These are phyloP conservation scores for Clonostachys chloroleuca DNA, from an alignment of 2,329 filamentous ascomycete species.

Conservation along the genomic window DNA sequence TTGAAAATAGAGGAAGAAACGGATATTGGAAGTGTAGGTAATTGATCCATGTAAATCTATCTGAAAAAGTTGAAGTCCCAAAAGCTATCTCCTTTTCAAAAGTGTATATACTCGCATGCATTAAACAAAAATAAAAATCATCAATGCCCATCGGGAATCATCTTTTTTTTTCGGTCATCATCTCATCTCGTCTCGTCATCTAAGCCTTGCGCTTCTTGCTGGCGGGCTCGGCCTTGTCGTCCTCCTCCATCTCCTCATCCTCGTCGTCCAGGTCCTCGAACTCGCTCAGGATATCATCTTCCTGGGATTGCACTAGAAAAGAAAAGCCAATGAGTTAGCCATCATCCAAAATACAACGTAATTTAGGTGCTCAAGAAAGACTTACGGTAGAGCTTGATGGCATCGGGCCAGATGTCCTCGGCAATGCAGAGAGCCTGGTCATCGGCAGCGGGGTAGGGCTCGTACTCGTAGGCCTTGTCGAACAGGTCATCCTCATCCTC, in stretches of 20 bases:
- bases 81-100: too few relatives aligned
- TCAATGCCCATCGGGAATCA: too few relatives aligned
- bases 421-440: conserved; percentile 75
- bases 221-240: conserved; percentile 16
- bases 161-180: not conserved
- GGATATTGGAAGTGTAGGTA: too few relatives aligned
- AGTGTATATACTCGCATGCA: too few relatives aligned
- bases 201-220: conserved; percentile 38
- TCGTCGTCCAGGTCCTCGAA: conserved; percentile 52
- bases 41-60: too few relatives aligned
- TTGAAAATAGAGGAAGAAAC: too few relatives aligned
- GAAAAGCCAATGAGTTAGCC: not conserved
- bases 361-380: conserved; percentile 11
- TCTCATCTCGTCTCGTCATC: not conserved
- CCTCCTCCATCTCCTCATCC: conserved; percentile 36
- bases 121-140: too few relatives aligned
- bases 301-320: conserved; percentile 50
- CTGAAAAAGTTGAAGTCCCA: too few relatives aligned
- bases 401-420: conserved; percentile 85
- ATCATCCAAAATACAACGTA: not conserved
- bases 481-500: conserved; percentile 50
- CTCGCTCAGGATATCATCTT: conserved; percentile 62
- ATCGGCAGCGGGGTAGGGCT: conserved; percentile 86
- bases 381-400: conserved; percentile 89
- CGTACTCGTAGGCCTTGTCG: conserved; percentile 48